These are phyloP conservation scores for Epichloe glyceriae DNA, from an alignment of 2,329 filamentous ascomycete species.

Conservation along the genomic window DNA sequence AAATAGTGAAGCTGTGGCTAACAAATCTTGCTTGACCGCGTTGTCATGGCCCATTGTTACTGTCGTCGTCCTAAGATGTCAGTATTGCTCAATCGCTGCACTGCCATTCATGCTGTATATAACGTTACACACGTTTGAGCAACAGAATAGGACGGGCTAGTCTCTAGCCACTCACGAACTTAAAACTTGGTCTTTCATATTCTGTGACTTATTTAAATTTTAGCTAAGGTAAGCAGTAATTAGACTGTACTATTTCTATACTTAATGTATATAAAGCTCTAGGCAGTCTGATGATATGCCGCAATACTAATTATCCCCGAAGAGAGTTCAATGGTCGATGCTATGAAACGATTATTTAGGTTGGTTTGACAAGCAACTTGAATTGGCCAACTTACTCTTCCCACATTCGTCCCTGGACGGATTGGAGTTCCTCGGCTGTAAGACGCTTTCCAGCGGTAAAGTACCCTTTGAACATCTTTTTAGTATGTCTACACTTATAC, in stretches of 20 bases:
- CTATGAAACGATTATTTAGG: not conserved
- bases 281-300: not conserved
- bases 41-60: too few species aligned
- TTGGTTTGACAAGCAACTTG: not conserved
- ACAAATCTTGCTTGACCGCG: too few species aligned
- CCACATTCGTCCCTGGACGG: conserved; percentile 84
- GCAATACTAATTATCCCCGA: not conserved
- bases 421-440: conserved; percentile 72
- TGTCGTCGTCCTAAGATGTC: too few species aligned
- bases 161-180: too few species aligned
- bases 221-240: too few species aligned
- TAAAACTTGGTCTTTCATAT: too few species aligned
- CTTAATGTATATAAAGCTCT: not conserved
- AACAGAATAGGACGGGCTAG: too few species aligned
- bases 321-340: conserved; percentile 4
- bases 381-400: conserved; percentile 47
- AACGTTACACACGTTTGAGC: too few species aligned
- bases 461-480: conserved; percentile 35
- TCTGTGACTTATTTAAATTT: too few species aligned
- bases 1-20: too few species aligned
- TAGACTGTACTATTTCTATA: not conserved
- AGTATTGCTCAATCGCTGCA: too few species aligned
- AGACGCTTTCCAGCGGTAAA: conserved; percentile 84
- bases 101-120: too few species aligned
- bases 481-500: not conserved